phyloP scores from a whole-genome alignment of 495 filamentous ascomycete species.

The Xylaria scruposa region DNA sequence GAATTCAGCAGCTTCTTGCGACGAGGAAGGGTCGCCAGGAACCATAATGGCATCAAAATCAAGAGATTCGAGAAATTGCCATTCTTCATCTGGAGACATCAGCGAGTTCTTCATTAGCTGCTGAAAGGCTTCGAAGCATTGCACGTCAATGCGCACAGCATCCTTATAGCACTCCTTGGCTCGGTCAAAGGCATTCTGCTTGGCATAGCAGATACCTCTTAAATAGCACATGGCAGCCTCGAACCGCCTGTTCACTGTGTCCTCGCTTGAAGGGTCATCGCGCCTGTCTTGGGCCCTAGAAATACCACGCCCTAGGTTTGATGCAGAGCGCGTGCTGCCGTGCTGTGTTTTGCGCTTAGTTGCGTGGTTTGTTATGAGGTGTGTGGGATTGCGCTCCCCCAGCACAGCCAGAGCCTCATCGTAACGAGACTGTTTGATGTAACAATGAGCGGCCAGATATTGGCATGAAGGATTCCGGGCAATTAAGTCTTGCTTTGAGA shows the following conservation, averaged over 20 bases:
- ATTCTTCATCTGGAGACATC: conserved; percentile 97
- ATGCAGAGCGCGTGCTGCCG: conserved; percentile 34
- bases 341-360: conserved; percentile 62
- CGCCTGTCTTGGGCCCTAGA: conserved; percentile 61
- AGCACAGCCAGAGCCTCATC: conserved; percentile 88
- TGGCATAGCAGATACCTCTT: conserved; percentile 90
- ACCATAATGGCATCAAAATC: conserved; percentile 84
- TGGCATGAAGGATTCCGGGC: conserved; percentile 81
- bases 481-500: conserved; percentile 85
- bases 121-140: conserved; percentile 98
- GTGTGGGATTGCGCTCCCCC: conserved; percentile 88
- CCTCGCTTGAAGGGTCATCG: conserved; percentile 61
- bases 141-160: conserved; percentile 93
- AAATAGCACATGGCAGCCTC: conserved; percentile 98
- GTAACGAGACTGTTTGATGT: conserved; percentile 87
- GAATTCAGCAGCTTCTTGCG: conserved; percentile 88
- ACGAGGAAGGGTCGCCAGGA: conserved; percentile 61
- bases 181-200: conserved; percentile 96
- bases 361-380: conserved; percentile 73
- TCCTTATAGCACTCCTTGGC: conserved; percentile 99
- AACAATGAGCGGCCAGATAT: conserved; percentile 91
- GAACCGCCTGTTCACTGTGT: conserved; percentile 75
- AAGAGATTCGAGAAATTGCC: conserved; percentile 87
- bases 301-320: conserved; percentile 39
- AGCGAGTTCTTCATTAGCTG: conserved; percentile 96